Conservation (phyloP, 805 yeast species). For the Hanseniaspora hatyaiensis region DNA sequence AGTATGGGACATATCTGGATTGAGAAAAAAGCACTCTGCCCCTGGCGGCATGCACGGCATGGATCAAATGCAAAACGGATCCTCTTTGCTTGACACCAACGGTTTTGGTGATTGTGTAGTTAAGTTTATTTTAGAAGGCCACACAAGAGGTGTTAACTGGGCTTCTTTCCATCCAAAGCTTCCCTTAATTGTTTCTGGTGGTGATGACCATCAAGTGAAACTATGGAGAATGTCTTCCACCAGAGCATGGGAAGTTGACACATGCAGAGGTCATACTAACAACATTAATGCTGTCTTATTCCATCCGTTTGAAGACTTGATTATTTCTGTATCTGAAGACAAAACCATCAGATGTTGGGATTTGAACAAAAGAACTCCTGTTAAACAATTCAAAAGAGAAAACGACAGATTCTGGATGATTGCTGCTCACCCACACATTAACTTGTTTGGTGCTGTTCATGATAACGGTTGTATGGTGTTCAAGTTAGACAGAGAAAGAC, state of each 20-base stretch:
- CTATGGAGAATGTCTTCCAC: constrained; percentile 96
- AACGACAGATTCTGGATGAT: constrained; percentile 90
- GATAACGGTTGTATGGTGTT: constrained; percentile 97
- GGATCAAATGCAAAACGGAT: constrained; percentile 40
- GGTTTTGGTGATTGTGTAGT: constrained; percentile 93
- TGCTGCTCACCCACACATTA: constrained; percentile 78
- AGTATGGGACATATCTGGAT: constrained; percentile 95
- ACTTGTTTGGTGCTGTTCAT: constrained; percentile 91
- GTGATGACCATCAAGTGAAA: constrained; percentile 90
- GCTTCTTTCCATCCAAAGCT: constrained; percentile 95
- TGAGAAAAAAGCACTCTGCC: constrained; percentile 90
- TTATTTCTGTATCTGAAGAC: constrained; percentile 89
- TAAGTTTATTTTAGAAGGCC: constrained; percentile 93
- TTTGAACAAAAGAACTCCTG: constrained; percentile 80
- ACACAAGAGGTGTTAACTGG: constrained; percentile 97
- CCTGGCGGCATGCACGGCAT: constrained; percentile 41
- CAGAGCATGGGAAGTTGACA: constrained; percentile 98
- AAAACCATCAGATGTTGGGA: constrained; percentile 96
- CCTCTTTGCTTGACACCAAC: constrained; percentile 66
- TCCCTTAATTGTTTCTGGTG: constrained; percentile 88
- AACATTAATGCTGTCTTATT: constrained; percentile 80
- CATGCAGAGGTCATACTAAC: constrained; percentile 95
- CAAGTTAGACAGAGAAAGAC: constrained; percentile 94
- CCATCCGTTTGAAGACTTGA: constrained; percentile 87
- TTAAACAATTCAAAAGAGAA: constrained; percentile 87